Evolutionary conservation across 2,329 filamentous ascomycete species (phyloP).

Genomic region (Alternaria brassicae): DNA sequence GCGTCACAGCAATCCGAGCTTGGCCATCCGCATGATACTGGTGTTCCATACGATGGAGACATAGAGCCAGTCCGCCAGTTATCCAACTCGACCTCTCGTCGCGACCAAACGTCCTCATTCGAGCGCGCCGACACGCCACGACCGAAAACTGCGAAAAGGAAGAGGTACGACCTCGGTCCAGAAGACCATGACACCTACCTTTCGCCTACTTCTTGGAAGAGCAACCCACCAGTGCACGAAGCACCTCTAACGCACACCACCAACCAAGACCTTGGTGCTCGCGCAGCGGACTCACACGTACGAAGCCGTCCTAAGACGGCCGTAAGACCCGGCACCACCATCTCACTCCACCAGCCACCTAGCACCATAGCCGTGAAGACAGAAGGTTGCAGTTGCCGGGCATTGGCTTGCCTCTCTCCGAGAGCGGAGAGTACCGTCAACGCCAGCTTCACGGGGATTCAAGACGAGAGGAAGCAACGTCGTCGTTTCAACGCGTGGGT

Average conservation of each 20-base stretch:
- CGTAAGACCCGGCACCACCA: neutral
- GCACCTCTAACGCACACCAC: neutral
- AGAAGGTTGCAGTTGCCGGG: neutral
- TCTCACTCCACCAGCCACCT: neutral
- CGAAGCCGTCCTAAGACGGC: neutral
- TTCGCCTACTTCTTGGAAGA: neutral
- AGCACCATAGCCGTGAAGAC: neutral
- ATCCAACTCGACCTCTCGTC: neutral
- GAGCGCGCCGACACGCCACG: neutral
- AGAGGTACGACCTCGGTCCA: neutral
- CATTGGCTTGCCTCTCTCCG: neutral
- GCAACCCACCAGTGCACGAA: neutral
- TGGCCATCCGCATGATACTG: neutral
- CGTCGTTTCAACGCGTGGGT: too few relatives aligned
- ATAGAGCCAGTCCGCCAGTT: neutral
- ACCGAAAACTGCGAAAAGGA: neutral
- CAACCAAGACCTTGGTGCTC: neutral
- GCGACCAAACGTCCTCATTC: neutral
- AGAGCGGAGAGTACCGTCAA: too few relatives aligned
- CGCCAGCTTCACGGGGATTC: too few relatives aligned
- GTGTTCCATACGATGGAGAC: neutral
- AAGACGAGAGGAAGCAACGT: too few relatives aligned
- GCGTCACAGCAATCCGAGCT: neutral
- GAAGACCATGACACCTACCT: neutral
- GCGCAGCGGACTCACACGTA: neutral